Conservation (phyloP, 208 protist species). For the Trypanosoma boissoni region DNA sequence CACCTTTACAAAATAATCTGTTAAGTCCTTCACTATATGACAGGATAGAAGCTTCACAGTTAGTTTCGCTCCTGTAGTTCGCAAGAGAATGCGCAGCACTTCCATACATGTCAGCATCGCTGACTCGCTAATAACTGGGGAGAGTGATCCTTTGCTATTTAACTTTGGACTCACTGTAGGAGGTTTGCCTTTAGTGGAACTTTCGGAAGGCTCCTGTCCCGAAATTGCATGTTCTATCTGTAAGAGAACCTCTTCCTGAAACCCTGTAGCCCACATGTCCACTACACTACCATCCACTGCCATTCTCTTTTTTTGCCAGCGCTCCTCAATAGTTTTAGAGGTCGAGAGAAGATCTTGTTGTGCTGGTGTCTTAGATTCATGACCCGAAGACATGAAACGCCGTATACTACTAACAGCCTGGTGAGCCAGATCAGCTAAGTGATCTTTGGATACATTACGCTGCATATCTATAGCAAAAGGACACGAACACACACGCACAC, state of each 20-base stretch:
- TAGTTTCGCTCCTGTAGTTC: slow-evolving; percentile 18
- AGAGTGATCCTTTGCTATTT: not conserved
- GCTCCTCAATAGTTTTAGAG: slow-evolving; percentile 49
- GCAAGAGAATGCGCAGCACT: slow-evolving; percentile 36
- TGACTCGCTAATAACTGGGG: slow-evolving; percentile 31
- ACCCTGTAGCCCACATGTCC: slow-evolving; percentile 32
- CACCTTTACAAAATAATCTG: slow-evolving; percentile 30
- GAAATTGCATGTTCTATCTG: slow-evolving; percentile 16
- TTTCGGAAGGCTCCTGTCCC: not conserved
- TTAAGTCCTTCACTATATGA: slow-evolving; percentile 32
- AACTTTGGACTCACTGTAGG: not conserved
- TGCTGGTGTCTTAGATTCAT: slow-evolving; percentile 36
- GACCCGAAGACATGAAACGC: slow-evolving; percentile 42
- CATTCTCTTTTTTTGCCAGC: slow-evolving; percentile 30
- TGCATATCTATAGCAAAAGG: slow-evolving; percentile 32
- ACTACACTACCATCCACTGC: slow-evolving; percentile 28
- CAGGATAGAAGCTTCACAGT: slow-evolving; percentile 22
- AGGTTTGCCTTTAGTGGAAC: not conserved
- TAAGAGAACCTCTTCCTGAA: slow-evolving; percentile 34
- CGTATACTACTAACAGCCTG: slow-evolving; percentile 57
- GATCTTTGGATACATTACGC: slow-evolving; percentile 40
- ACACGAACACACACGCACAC: too few species aligned
- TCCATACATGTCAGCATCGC: slow-evolving; percentile 50
- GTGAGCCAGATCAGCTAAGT: slow-evolving; percentile 56
- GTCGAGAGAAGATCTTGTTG: slow-evolving; percentile 52